Evolutionary conservation across 306 rosid genomes (phyloP).

Genomic region (Cucurbita maxima): DNA sequence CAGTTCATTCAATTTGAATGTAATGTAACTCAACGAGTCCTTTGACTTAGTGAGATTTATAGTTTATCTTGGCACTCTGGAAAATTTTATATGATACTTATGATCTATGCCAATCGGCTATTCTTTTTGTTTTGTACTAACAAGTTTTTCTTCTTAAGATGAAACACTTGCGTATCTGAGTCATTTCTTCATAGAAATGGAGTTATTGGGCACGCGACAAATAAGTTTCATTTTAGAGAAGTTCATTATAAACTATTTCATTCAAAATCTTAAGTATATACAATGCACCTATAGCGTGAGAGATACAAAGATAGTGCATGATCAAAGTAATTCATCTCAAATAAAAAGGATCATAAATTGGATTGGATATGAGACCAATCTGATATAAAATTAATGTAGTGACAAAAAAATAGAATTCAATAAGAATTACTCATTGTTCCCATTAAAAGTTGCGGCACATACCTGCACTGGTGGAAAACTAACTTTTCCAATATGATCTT

Average conservation of each 20-base stretch:
- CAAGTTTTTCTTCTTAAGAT: background rate
- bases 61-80: background rate
- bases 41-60: background rate
- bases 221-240: background rate
- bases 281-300: background rate
- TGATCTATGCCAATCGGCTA: background rate
- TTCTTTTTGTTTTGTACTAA: background rate
- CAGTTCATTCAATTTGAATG: background rate
- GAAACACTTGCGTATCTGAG: background rate
- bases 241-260: background rate
- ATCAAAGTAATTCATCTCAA: background rate
- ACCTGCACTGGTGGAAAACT: conserved; percentile 95
- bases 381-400: background rate
- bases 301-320: background rate
- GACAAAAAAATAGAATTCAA: background rate
- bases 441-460: background rate
- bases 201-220: background rate
- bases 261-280: background rate
- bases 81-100: background rate
- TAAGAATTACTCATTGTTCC: background rate
- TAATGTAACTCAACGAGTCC: background rate
- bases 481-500: conserved; percentile 93
- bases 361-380: background rate
- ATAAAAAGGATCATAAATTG: background rate
- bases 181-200: background rate